Conservation (phyloP, 129 eudicot species). For the Erigeron canadensis region DNA sequence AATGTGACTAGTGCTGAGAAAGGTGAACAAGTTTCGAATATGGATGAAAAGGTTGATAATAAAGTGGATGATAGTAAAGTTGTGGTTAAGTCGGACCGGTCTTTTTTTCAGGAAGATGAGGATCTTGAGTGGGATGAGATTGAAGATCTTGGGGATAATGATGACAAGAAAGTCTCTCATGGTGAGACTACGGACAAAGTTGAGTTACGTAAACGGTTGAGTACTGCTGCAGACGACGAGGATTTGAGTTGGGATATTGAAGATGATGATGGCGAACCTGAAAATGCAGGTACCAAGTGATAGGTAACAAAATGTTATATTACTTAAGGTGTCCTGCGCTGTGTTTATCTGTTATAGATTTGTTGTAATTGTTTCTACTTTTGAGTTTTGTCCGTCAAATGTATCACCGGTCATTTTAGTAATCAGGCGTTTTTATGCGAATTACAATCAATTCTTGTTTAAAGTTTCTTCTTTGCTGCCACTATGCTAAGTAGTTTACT, state of each 20-base stretch:
- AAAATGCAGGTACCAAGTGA: constrained; percentile 41
- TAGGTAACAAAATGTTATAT: not conserved
- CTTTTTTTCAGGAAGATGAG: constrained; percentile 54
- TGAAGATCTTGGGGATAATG: constrained; percentile 69
- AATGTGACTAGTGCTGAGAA: constrained; percentile 26
- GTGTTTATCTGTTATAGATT: constrained; percentile 14
- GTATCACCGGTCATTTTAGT: constrained; percentile 21
- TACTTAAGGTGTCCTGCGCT: constrained; percentile 20
- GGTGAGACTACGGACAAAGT: constrained; percentile 46
- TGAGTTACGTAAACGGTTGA: constrained; percentile 65
- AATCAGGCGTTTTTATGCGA: constrained; percentile 23
- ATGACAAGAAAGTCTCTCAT: constrained; percentile 44
- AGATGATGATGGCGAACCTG: constrained; percentile 77
- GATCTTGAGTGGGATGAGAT: constrained; percentile 97
- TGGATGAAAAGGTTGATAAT: constrained; percentile 34
- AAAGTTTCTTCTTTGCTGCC: constrained; percentile 17
- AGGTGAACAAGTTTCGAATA: constrained; percentile 28
- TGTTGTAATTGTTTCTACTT: constrained; percentile 31
- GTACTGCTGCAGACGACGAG: constrained; percentile 69
- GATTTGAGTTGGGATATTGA: constrained; percentile 96
- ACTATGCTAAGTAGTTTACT: not conserved
- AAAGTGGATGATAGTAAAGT: constrained; percentile 46
- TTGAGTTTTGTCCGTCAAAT: constrained; percentile 22
- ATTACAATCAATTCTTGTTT: constrained; percentile 35
- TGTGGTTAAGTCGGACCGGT: constrained; percentile 35